Evolutionary conservation across 1,284 basidiomycete species (phyloP), one percentile per base, ranked within the genome.

Genomic region (Ganoderma lucidum): DNA sequence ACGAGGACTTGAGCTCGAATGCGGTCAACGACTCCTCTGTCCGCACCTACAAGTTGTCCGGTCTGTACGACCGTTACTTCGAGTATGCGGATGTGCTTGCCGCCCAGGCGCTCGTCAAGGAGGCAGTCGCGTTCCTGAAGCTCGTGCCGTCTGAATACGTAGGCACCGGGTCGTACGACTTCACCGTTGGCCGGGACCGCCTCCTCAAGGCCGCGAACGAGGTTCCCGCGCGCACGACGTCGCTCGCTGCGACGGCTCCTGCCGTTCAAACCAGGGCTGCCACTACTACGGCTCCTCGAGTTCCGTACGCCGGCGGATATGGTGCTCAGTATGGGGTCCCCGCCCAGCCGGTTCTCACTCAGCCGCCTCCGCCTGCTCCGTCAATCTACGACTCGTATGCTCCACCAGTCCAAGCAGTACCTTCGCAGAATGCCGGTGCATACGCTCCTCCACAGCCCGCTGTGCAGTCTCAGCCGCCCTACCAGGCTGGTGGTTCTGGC

Each of bases 71-170:
- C 79, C 89, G 93, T 41, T 98, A 98, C 84, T 92, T 94, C 78
- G 97, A 99, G 82, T 99, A 99, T 77, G 96, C 97, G 14, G 95
- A 98, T 75, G 83, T 98, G 69, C 86, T 99, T 41, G 94, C 95
- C 10, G 89, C 93, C 0, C 97, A 99, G 78, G 97, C 97, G 58
- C 86, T 98, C 39, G 83, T 97, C 63, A 88, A 91, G 72, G 90
- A 96, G 67, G 97, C 96, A 0, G 88, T 93, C 48, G 85, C 86
- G 66, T 98, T 95, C 81, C 83, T 98, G 76, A 88, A 90, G 77
- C 85, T 95, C 75, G 96, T 93, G 0, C 97, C 98, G 1, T 77
- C 83, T 17, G 92, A 92, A 69, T 99, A 98, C 81, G 87, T 88
- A 56, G 92, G 91, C 17, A 83, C 83, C n/a, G 84, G 83, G 8